These are phyloP conservation scores for Exophiala phaeomuriformis DNA, from an alignment of 2,329 filamentous ascomycete species.

Conservation along the genomic window DNA sequence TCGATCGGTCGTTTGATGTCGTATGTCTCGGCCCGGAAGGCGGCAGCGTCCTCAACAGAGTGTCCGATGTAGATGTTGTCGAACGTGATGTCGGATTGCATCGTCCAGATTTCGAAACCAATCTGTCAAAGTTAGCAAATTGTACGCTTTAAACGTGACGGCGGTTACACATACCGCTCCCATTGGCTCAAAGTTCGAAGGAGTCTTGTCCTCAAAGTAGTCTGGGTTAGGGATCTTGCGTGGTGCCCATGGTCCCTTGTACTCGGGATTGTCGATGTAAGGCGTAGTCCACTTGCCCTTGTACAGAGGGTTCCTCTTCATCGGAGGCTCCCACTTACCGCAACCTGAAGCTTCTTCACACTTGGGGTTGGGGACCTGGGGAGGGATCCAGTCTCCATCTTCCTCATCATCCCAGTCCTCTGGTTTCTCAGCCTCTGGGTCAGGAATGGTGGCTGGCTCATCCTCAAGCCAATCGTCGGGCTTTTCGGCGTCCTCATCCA, in stretches of 20 bases:
- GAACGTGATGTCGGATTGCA: constrained; percentile 98
- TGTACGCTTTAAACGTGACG: not conserved
- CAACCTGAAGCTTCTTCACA: constrained; percentile 89
- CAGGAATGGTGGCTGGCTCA: constrained; percentile 72
- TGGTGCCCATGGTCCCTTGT: constrained; percentile 93
- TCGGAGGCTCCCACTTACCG: constrained; percentile 82
- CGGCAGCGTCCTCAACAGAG: constrained; percentile 84
- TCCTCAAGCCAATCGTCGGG: constrained; percentile 95
- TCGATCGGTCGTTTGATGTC: constrained; percentile 80
- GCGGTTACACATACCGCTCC: constrained; percentile 65
- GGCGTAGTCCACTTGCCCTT: constrained; percentile 98
- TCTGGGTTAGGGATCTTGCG: constrained; percentile 94
- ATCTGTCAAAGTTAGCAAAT: constrained; percentile 49
- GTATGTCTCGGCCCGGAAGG: constrained; percentile 83
- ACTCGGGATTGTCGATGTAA: constrained; percentile 90
- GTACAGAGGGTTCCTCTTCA: constrained; percentile 91
- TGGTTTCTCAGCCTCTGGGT: constrained; percentile 94
- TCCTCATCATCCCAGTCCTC: constrained; percentile 99
- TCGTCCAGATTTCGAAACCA: constrained; percentile 99
- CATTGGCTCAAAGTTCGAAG: constrained; percentile 95
- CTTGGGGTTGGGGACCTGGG: constrained; percentile 90
- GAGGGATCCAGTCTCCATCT: constrained; percentile 93
- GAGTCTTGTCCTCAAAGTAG: constrained; percentile 95
- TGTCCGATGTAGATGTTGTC: constrained; percentile 99
- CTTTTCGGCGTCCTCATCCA: constrained; percentile 83